phyloP scores from a whole-genome alignment of 345 rosid species.

The Punica granatum region DNA sequence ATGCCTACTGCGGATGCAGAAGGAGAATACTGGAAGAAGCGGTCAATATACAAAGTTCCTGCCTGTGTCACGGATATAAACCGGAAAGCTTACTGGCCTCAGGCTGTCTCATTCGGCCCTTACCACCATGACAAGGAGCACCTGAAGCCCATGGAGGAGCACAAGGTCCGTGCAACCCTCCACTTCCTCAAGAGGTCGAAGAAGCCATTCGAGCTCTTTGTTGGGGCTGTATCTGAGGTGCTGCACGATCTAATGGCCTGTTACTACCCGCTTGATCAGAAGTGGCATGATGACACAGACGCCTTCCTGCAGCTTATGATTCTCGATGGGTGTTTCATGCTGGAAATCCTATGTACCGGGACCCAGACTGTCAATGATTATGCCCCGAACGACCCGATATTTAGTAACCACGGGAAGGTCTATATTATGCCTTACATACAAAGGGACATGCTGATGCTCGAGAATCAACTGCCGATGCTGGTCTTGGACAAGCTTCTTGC shows the following conservation, averaged over 20 bases:
- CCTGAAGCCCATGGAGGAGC: slow-evolving; percentile 14
- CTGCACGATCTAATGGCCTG: slow-evolving; percentile 1
- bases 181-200: neutral
- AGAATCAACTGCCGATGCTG: slow-evolving; percentile 13
- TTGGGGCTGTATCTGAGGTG: neutral
- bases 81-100: slow-evolving; percentile 8
- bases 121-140: slow-evolving; percentile 11
- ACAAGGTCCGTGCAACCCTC: neutral
- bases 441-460: slow-evolving; percentile 13
- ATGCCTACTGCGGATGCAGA: neutral
- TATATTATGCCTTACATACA: neutral
- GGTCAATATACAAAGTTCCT: slow-evolving; percentile 11
- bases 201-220: neutral
- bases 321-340: slow-evolving; percentile 16
- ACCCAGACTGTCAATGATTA: neutral
- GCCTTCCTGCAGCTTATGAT: slow-evolving; percentile 10
- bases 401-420: slow-evolving; percentile 6
- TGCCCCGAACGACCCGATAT: slow-evolving; percentile 5
- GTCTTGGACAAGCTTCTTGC: slow-evolving; percentile 4
- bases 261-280: neutral
- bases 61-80: neutral
- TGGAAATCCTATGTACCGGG: neutral
- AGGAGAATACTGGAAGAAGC: slow-evolving; percentile 4
- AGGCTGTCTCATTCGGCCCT: slow-evolving; percentile 16
- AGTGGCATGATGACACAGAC: neutral